These are phyloP conservation scores for Gaillardinia entomophila DNA, from an alignment of 805 yeast genomes.

Conservation along the genomic window DNA sequence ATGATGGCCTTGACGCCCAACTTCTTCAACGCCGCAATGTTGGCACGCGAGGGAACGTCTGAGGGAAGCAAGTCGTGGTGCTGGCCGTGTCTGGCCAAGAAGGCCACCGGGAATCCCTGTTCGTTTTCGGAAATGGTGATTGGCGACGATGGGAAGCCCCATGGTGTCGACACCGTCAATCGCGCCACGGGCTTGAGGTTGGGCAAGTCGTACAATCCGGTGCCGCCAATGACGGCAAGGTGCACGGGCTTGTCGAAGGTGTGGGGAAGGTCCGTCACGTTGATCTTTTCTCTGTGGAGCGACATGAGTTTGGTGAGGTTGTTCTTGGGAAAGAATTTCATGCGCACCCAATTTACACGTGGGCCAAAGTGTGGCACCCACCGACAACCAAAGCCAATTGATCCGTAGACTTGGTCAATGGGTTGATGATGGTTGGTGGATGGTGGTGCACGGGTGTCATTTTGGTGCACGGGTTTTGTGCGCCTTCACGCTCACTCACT, in stretches of 20 bases:
- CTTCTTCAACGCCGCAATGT: slow-evolving; percentile 89
- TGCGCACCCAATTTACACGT: no score
- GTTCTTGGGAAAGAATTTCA: slow-evolving; percentile 1
- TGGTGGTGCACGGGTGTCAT: no score
- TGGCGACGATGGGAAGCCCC: slow-evolving; percentile 96
- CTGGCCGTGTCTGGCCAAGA: slow-evolving; percentile 89
- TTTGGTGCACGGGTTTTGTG: no score
- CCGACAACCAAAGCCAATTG: no score
- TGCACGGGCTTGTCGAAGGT: slow-evolving; percentile 60
- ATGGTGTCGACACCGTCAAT: slow-evolving; percentile 81
- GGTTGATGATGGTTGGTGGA: no score
- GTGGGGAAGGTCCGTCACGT: slow-evolving; percentile 37
- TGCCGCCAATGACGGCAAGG: slow-evolving; percentile 93
- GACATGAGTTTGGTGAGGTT: slow-evolving; percentile 19
- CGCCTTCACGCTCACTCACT: no score
- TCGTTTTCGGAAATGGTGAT: slow-evolving; percentile 81
- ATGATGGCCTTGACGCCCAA: slow-evolving; percentile 83
- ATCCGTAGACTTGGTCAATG: no score
- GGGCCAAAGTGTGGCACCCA: no score
- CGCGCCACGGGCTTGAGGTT: slow-evolving; percentile 82
- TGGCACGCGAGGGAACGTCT: slow-evolving; percentile 89
- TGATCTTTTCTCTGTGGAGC: slow-evolving; percentile 26
- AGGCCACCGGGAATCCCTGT: slow-evolving; percentile 81
- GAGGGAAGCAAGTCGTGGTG: slow-evolving; percentile 88
- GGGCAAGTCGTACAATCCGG: slow-evolving; percentile 89